Percentiles rank a stretch among this genome's conserved stretches.
Conservation (phyloP, 2,329 filamentous ascomycete genomes). For the Aspergillus quadricinctus region DNA sequence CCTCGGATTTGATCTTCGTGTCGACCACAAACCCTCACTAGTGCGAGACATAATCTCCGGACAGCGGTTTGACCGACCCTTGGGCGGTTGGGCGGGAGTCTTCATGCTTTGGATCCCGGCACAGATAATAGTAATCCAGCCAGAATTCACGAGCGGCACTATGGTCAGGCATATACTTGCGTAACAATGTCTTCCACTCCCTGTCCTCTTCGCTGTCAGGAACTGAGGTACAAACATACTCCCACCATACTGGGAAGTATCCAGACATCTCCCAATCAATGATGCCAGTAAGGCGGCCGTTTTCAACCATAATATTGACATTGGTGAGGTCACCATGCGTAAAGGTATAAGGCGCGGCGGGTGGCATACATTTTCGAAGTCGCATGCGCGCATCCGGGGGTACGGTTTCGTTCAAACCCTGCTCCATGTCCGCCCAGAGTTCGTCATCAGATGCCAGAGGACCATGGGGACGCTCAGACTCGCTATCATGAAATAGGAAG, state of each 20-base stretch:
- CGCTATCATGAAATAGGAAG: slow-evolving; percentile 8
- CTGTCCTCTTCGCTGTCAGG: slow-evolving; percentile 14
- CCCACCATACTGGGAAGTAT: slow-evolving; percentile 40
- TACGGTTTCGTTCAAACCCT: slow-evolving; percentile 1
- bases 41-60: slow-evolving; percentile 60
- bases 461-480: neutral
- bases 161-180: slow-evolving; percentile 16
- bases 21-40: slow-evolving; percentile 53
- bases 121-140: slow-evolving; percentile 16
- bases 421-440: slow-evolving; percentile 11
- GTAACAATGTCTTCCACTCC: slow-evolving; percentile 16
- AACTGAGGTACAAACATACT: slow-evolving; percentile 15
- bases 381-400: neutral
- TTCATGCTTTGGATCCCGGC: slow-evolving; percentile 2
- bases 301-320: slow-evolving; percentile 38
- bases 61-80: slow-evolving; percentile 52
- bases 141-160: slow-evolving; percentile 16
- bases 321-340: slow-evolving; percentile 37
- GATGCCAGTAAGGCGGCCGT: slow-evolving; percentile 35
- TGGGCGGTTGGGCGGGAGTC: slow-evolving; percentile 62
- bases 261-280: slow-evolving; percentile 39
- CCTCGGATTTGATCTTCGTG: slow-evolving; percentile 62
- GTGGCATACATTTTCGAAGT: slow-evolving; percentile 14
- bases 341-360: slow-evolving; percentile 31
- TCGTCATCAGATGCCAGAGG: slow-evolving; percentile 11